Base-by-base conservation (phyloP, 768 basidiomycete species). In the Lentinus brumalis region DNA sequence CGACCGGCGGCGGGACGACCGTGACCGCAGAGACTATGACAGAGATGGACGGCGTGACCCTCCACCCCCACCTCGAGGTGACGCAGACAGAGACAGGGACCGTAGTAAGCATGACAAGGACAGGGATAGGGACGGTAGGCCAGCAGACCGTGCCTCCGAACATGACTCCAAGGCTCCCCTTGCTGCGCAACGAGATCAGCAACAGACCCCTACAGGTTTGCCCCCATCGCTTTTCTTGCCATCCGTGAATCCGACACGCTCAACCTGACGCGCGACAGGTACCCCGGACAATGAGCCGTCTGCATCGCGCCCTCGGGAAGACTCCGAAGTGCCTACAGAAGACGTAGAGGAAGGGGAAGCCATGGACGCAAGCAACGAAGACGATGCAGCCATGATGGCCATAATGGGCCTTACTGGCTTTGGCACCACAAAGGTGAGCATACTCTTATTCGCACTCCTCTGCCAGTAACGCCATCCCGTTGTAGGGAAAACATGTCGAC, bases 331-430 rank as follows among this genome's bases (percentile, higher is more conserved):
- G 15, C 69, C 71, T 38, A 78, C 78, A 68, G 86, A 87, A 60
- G 83, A 77, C 26, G 77, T 74, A 42, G 79, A 82, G 67, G 82
- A 79, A 44, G 79, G 77, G 39, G 79, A 81, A 66, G 76, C 73
- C 10, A 79, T 80, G 78, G 80, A 80, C 16, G 78, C 76, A 31
- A 83, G 81, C n/a, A 79, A 79, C 59, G 87, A 85, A 14, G 91
- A 90, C 42, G 90, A 91, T 26, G 83, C 84, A 50, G 87, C 85
- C 56, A 93, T 97, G 87, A 91, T 90, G 83, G 85, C 88, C 40
- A 82, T 86, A 80, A 96, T 98, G 92, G 96, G 96, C 44, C 76
- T 98, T 67, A 69, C 75, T 49, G 92, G 93, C 10, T 98, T 98
- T 71, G 94, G 91, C 10, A 81, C 86, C 0, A 96, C 96, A 0